Conservation (phyloP, 345 rosid genomes). For the Populus deltoides region DNA sequence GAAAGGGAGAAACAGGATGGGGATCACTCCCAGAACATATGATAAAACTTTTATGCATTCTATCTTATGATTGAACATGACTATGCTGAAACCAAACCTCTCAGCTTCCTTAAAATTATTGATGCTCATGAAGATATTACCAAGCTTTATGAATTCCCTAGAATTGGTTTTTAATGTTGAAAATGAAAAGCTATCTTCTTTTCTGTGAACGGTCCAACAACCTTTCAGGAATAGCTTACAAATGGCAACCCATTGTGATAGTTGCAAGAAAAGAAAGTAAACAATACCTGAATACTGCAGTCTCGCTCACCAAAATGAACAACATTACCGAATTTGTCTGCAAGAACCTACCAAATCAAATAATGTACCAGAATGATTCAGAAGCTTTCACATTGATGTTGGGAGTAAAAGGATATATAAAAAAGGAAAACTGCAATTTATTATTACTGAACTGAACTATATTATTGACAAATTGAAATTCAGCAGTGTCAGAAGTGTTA, state of each 20-base stretch:
- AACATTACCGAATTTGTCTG: conserved; percentile 93
- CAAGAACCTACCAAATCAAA: conserved; percentile 68
- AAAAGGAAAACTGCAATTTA: not conserved
- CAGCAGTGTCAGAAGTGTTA: not conserved
- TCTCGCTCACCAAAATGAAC: conserved; percentile 99
- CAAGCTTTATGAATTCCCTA: not conserved
- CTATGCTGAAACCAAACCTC: not conserved
- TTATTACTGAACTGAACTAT: not conserved
- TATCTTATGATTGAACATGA: not conserved
- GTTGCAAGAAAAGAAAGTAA: not conserved
- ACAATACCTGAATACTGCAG: conserved; percentile 94
- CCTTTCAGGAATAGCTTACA: not conserved
- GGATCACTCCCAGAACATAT: not conserved
- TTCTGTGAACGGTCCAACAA: not conserved
- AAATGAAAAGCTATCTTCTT: not conserved
- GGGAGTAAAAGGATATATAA: not conserved
- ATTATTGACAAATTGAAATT: not conserved
- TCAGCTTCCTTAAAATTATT: not conserved
- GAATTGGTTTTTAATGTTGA: not conserved
- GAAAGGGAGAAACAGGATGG: not conserved
- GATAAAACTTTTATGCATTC: not conserved
- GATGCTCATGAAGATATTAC: not conserved
- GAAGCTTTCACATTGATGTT: not conserved
- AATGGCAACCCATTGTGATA: not conserved
- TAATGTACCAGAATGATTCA: conserved; percentile 11